These are phyloP conservation scores for Picochlorum sp. DNA, from an alignment of 139 green algal genomes.

Conservation along the genomic window DNA sequence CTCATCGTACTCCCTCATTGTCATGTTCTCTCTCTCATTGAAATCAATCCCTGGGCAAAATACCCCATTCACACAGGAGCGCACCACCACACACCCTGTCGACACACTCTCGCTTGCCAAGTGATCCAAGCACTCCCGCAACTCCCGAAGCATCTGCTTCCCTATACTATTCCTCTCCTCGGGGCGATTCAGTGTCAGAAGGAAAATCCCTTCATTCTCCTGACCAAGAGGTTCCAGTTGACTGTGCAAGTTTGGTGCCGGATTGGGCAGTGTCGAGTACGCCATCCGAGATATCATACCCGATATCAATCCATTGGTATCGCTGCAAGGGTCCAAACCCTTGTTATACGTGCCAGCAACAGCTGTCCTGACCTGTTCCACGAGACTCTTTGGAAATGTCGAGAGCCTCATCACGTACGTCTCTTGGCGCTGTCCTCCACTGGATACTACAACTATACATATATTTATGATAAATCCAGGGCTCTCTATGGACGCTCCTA, in stretches of 20 bases:
- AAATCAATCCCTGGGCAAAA: constrained; percentile 68
- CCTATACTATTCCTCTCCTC: constrained; percentile 64
- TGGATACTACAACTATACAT: too few species aligned
- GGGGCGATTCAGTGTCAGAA: constrained; percentile 48
- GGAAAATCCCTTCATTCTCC: constrained; percentile 49
- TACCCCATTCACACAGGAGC: constrained; percentile 45
- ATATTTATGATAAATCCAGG: too few species aligned
- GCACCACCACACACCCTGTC: constrained; percentile 53
- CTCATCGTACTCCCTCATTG: constrained; percentile 45
- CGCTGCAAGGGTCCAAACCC: too few species aligned
- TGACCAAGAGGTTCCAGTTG: constrained; percentile 48
- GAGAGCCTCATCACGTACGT: too few species aligned
- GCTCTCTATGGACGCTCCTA: too few species aligned
- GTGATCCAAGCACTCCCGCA: constrained; percentile 44
- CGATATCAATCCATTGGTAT: too few species aligned
- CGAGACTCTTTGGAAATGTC: too few species aligned
- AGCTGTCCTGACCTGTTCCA: too few species aligned
- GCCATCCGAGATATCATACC: too few species aligned
- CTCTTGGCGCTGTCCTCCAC: too few species aligned
- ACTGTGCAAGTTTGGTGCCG: constrained; percentile 27
- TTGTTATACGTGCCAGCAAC: too few species aligned
- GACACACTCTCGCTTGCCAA: constrained; percentile 55
- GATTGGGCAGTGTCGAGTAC: too few species aligned
- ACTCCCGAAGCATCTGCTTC: constrained; percentile 56
- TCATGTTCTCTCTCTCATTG: constrained; percentile 67